Evolutionary conservation across 768 basidiomycete species (phyloP).

Genomic region (Kwoniella shandongensis): DNA sequence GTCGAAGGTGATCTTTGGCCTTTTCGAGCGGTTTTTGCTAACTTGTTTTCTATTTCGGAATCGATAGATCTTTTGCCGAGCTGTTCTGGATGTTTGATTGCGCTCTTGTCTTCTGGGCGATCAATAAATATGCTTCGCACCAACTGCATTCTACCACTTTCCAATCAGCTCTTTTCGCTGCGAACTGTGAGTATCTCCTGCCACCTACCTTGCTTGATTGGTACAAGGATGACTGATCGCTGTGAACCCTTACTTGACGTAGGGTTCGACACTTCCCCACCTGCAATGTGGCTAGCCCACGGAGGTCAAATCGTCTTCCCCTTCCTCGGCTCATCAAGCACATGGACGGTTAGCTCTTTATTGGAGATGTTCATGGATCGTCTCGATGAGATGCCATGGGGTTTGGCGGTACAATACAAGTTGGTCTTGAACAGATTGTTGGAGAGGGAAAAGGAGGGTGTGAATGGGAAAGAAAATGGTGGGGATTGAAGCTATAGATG

Average conservation of each 20-base stretch:
- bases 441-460: conserved; percentile 23
- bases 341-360: conserved; percentile 19
- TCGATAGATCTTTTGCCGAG: conserved; percentile 32
- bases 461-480: conserved; percentile 1
- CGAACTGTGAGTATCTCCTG: conserved; percentile 32
- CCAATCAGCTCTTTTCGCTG: conserved; percentile 33
- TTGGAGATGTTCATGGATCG: conserved; percentile 36
- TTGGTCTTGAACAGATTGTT: conserved; percentile 36
- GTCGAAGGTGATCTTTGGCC: no score
- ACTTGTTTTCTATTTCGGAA: no score
- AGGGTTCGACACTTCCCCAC: conserved; percentile 44
- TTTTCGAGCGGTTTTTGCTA: no score
- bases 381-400: conserved; percentile 40
- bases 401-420: conserved; percentile 34
- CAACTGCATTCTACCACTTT: conserved; percentile 14
- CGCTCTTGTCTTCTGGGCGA: conserved; percentile 43
- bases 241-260: neutral
- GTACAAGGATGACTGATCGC: conserved; percentile 1
- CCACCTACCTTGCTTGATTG: neutral
- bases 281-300: conserved; percentile 34
- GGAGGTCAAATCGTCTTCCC: conserved; percentile 41
- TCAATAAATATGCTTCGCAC: conserved; percentile 35
- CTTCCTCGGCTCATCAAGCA: conserved; percentile 30
- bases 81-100: conserved; percentile 46
- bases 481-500: neutral